phyloP scores from a whole-genome alignment of 208 protist species.

The Trypanosoma theileri region DNA sequence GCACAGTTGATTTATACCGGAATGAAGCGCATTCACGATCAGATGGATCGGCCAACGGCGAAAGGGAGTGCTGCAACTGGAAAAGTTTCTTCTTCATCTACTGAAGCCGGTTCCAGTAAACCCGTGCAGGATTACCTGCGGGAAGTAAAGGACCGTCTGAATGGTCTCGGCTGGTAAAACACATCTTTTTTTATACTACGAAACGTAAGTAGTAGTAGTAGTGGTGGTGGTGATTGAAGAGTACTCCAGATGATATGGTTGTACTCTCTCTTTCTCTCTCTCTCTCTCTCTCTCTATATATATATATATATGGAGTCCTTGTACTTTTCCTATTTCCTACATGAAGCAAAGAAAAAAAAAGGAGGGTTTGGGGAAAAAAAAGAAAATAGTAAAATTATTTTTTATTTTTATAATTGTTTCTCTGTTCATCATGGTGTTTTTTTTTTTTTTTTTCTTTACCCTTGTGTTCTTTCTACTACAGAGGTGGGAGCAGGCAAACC shows the following conservation, averaged over 20 bases:
- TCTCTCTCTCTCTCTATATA: no score
- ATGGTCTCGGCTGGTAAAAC: slow-evolving; percentile 29
- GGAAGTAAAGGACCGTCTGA: slow-evolving; percentile 22
- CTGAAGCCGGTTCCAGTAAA: background rate
- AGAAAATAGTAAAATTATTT: slow-evolving; percentile 11
- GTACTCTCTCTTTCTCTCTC: no score
- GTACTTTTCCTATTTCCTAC: background rate
- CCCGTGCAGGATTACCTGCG: slow-evolving; percentile 21
- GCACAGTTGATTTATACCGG: slow-evolving; percentile 61
- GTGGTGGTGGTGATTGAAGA: background rate
- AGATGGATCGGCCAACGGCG: slow-evolving; percentile 23
- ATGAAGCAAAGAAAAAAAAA: slow-evolving; percentile 6
- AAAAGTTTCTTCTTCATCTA: background rate
- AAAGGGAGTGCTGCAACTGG: background rate
- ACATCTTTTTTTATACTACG: no score
- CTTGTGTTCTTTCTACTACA: slow-evolving; percentile 8
- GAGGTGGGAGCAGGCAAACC: background rate
- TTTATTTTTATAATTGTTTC: slow-evolving; percentile 12
- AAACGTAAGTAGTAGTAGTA: no score
- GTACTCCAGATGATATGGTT: no score
- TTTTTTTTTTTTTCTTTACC: slow-evolving; percentile 28
- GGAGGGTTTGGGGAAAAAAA: background rate
- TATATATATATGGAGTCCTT: no score
- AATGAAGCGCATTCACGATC: slow-evolving; percentile 45
- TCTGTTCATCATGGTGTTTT: slow-evolving; percentile 7